Conservation (phyloP, 2,329 filamentous ascomycete species). For the Xylaria multiplex region DNA sequence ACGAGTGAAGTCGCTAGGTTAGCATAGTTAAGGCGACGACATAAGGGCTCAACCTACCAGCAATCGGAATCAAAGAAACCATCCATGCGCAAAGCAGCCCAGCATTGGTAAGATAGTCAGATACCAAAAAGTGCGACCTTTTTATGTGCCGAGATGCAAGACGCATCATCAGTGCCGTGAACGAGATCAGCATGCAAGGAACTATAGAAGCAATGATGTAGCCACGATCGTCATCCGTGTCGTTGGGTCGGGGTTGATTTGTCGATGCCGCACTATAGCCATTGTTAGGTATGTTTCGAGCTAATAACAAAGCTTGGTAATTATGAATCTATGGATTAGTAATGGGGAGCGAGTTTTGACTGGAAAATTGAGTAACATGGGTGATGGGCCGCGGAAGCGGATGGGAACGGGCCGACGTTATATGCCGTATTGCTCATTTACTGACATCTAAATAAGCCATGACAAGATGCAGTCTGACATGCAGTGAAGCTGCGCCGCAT, state of each 20-base stretch:
- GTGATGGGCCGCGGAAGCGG: not conserved
- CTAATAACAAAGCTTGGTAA: not conserved
- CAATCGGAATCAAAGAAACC: not conserved
- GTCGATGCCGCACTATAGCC: not conserved
- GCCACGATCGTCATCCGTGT: not conserved
- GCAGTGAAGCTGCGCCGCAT: too few species aligned
- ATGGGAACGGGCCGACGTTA: not conserved
- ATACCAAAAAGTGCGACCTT: not conserved
- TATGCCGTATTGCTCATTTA: not conserved
- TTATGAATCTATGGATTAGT: not conserved
- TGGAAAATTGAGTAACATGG: not conserved
- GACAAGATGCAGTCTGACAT: too few species aligned
- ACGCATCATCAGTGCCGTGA: not conserved
- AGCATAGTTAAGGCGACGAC: not conserved
- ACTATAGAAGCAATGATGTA: not conserved
- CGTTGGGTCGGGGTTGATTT: not conserved
- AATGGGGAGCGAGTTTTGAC: not conserved
- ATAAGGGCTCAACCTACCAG: not conserved
- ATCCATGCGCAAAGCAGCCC: not conserved
- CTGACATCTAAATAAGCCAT: too few species aligned
- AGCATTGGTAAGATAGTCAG: not conserved
- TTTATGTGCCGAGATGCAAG: not conserved
- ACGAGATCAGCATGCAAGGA: not conserved
- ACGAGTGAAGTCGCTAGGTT: not conserved
- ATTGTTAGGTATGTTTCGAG: not conserved